Base-by-base conservation (phyloP, 2,329 filamentous ascomycete genomes). In the Aspergillus sp. region DNA sequence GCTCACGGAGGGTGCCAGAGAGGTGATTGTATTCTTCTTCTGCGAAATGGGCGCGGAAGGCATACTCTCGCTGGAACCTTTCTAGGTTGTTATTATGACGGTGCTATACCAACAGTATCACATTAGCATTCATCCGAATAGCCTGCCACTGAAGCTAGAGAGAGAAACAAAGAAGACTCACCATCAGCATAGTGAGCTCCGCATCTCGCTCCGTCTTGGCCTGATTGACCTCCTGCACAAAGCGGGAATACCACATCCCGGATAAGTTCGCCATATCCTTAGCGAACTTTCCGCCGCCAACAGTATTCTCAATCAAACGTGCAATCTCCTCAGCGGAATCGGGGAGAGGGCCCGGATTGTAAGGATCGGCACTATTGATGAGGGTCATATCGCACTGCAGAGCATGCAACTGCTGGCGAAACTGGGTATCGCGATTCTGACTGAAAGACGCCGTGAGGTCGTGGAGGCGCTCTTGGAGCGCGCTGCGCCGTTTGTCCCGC, bases 301-400 rank as follows among this genome's bases (percentile, higher is more conserved):
- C 79, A 59, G 85, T 82, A 61, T 84, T 81, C 64, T 83, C 81
- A 61, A 87, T 85, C 71, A 90, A 79, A 68, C 88, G 86, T 55
- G 84, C 82, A 64, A 93, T 87, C 60, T 91, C 86, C 64, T 92
- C 89, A 51, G 83, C 80, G 23, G 79, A 79, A 66, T 89, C 87
- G 15, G 85, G 85, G 58, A 97, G 83, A 53, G 91, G 87, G 63
- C 87, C 85, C 63, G 88, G 83, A 56, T 84, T 83, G 75, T 96
- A 96, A 0, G 91, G 90, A 71, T 97, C 90, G 56, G 95, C 91
- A 68, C 91, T 89, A 76, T 92, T 89, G 67, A 97, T 92, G 50
- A 96, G 84, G 61, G 87, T 91, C 79, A 93, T 93, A 76, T 97
- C 93, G 66, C 92, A 89, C 79, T 97, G 93, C n/a, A 97, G 87